Base-by-base conservation (phyloP, 163 green algal genomes). In the Chlamydomonas reinhardtii region DNA sequence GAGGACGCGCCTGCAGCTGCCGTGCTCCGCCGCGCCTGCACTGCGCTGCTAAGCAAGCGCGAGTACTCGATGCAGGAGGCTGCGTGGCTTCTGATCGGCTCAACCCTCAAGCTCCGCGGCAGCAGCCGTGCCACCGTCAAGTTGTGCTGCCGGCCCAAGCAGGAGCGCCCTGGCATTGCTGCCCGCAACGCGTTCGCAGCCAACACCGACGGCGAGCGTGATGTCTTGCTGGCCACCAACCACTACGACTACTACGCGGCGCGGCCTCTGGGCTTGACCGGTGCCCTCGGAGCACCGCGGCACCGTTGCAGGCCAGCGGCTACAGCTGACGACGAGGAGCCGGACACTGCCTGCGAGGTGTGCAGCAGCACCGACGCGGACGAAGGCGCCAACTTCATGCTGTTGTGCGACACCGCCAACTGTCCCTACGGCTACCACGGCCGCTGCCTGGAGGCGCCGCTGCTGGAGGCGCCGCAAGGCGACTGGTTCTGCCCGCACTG, bases 361-460 rank as follows among this genome's bases (percentile, higher is more conserved):
- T 54, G 43, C 43, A 11, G 8, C 43, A 6, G 6, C 43, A 54
- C 43, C 43, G 43, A 54, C 43, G 43, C 43, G 11, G 43, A 54
- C 43, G 43, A 54, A 6, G 43, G 8, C 43, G 43, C 43, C 43
- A 54, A 64, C 62, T n/a, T n/a, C n/a, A 82, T 95, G 79, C 83
- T 96, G 48, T 78, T 94, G 35, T 97, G 94, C 65, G 90, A 95
- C 84, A 71, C 84, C 76, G 22, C 24, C 62, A 32, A 32, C 17
- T 97, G 94, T 73, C 86, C 94, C 61, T 73, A 83, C 24, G 90
- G 92, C 82, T 94, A 89, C 59, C 94, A 97, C 89, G 89, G 61
- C 48, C 95, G 95, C 88, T 97, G 94, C 90, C 73, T 97, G 48
- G 76, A 91, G 20, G 92, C 94, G 22, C 90, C 92, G 15, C 89